These are phyloP conservation scores for Russula abietina DNA, from an alignment of 768 basidiomycete species.

Conservation along the genomic window DNA sequence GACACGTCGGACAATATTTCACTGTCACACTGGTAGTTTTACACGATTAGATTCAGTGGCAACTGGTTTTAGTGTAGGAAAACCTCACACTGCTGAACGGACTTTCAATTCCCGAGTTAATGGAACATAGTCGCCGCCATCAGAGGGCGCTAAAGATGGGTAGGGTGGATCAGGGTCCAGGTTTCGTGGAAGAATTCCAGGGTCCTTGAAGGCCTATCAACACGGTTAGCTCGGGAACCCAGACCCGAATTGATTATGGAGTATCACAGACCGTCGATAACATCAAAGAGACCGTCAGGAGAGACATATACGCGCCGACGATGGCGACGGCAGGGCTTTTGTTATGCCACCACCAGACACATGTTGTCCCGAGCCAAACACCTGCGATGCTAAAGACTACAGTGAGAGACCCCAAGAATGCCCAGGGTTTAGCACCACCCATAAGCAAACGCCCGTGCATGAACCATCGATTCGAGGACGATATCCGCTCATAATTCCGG, in stretches of 20 bases:
- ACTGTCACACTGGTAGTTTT: constrained; percentile 62
- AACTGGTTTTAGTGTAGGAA: neutral
- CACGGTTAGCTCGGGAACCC: constrained; percentile 26
- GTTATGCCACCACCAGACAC: constrained; percentile 83
- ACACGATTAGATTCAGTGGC: neutral
- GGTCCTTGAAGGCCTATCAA: constrained; percentile 65
- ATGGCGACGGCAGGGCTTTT: constrained; percentile 64
- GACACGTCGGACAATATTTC: constrained; percentile 92
- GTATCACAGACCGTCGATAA: constrained; percentile 55
- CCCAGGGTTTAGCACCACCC: constrained; percentile 81
- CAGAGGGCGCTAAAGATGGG: constrained; percentile 54
- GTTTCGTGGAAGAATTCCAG: constrained; percentile 84
- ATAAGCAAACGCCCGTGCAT: constrained; percentile 66
- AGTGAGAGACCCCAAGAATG: constrained; percentile 61
- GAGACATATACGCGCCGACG: constrained; percentile 55
- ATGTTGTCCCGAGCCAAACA: constrained; percentile 84
- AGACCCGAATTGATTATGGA: neutral
- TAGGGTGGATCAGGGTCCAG: constrained; percentile 84
- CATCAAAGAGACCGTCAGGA: constrained; percentile 72
- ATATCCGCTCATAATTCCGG: constrained; percentile 58
- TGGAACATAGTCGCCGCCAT: constrained; percentile 56
- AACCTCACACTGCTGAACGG: constrained; percentile 63
- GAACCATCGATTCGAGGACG: constrained; percentile 73
- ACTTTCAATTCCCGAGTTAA: constrained; percentile 80
- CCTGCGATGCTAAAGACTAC: constrained; percentile 65